These are phyloP conservation scores for Colletotrichum sp. DNA, from an alignment of 2,329 filamentous ascomycete species.

Conservation along the genomic window DNA sequence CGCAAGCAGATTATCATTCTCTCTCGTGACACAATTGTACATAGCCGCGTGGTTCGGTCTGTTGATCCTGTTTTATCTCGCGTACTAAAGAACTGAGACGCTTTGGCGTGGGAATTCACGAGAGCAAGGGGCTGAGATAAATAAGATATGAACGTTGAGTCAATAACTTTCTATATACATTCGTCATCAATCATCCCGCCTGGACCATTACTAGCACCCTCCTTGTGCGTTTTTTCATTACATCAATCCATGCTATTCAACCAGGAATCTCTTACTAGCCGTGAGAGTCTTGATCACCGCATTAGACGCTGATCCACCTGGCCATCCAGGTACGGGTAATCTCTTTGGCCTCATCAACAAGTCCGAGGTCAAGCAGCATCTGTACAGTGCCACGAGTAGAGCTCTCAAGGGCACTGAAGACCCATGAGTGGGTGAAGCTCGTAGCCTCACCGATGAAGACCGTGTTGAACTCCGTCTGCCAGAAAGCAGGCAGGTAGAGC, in stretches of 20 bases:
- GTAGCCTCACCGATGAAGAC: constrained; percentile 38
- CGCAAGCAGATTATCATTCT: not conserved
- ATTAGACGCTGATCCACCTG: constrained; percentile 48
- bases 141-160: not conserved
- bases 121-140: not conserved
- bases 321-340: constrained; percentile 65
- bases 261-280: not conserved
- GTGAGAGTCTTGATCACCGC: not conserved
- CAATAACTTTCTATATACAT: not conserved
- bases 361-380: constrained; percentile 56
- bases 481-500: constrained; percentile 65
- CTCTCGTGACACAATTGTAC: not conserved
- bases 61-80: not conserved
- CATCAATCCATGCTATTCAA: not conserved
- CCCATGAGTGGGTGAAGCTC: constrained; percentile 65
- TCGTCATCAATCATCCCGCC: not conserved
- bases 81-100: not conserved
- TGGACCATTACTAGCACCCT: not conserved
- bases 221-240: not conserved
- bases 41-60: not conserved
- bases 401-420: constrained; percentile 53
- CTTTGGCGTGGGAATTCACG: not conserved
- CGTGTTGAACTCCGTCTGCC: constrained; percentile 57
- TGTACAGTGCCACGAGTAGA: constrained; percentile 61
- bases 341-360: constrained; percentile 66